A percentile compares a stretch with the other conserved stretches of the same genome.
These are phyloP conservation scores for Apophysomyces elegans DNA, from an alignment of 371 early-diverging fungal species.

Conservation along the genomic window DNA sequence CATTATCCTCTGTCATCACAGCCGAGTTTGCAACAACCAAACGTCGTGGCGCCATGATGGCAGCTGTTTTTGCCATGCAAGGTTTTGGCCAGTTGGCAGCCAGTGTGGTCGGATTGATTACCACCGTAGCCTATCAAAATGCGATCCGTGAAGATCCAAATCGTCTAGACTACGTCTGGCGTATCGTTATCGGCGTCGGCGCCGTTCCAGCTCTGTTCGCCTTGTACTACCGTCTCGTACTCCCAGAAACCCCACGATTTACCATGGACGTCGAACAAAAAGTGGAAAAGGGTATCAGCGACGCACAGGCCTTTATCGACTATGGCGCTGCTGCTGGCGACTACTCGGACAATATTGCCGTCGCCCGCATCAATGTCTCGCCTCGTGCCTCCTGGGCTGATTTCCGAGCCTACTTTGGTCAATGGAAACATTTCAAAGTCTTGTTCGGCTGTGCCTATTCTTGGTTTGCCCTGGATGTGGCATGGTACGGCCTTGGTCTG, in stretches of 20 bases:
- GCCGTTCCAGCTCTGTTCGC: slow-evolving; percentile 67
- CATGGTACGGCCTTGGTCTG: slow-evolving; percentile 86
- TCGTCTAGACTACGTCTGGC: slow-evolving; percentile 82
- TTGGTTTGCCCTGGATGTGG: slow-evolving; percentile 86
- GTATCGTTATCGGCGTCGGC: slow-evolving; percentile 74
- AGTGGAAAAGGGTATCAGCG: slow-evolving; percentile 58
- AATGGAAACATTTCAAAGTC: slow-evolving; percentile 59
- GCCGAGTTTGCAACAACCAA: slow-evolving; percentile 81
- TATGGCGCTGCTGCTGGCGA: slow-evolving; percentile 36
- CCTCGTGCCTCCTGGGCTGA: slow-evolving; percentile 52
- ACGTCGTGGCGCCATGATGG: slow-evolving; percentile 84
- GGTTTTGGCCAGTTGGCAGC: slow-evolving; percentile 81
- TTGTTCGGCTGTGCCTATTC: slow-evolving; percentile 65
- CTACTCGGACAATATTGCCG: slow-evolving; percentile 33
- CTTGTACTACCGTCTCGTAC: slow-evolving; percentile 78
- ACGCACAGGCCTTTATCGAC: slow-evolving; percentile 53
- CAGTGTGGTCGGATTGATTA: slow-evolving; percentile 63
- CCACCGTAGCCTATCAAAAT: slow-evolving; percentile 58
- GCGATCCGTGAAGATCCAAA: slow-evolving; percentile 55
- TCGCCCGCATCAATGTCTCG: slow-evolving; percentile 26
- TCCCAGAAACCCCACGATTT: slow-evolving; percentile 89
- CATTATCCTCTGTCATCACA: slow-evolving; percentile 80
- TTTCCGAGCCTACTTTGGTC: slow-evolving; percentile 65
- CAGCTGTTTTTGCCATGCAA: slow-evolving; percentile 89
- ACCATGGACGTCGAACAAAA: slow-evolving; percentile 75